Conservation (phyloP, 148 eudicot genomes). For the Dianthus caryophyllus region DNA sequence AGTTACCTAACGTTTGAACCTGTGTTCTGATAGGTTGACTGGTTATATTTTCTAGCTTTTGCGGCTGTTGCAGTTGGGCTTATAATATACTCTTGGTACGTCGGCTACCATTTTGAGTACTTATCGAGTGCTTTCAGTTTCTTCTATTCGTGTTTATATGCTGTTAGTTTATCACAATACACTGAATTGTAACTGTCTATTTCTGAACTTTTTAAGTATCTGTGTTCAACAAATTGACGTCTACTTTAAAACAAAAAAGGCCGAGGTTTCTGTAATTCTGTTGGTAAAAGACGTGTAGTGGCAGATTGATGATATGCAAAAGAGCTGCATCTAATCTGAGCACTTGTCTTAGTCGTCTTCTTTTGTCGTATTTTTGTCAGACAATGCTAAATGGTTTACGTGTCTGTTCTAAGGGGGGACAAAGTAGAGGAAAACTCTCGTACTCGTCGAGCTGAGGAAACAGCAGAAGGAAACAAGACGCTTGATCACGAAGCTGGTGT, state of each 20-base stretch:
- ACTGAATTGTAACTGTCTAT: background rate
- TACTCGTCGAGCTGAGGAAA: constrained; percentile 35
- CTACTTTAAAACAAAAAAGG: no score
- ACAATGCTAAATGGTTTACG: background rate
- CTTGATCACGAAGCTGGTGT: constrained; percentile 41
- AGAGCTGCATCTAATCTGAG: background rate
- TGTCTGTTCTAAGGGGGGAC: constrained; percentile 48
- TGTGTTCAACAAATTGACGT: no score
- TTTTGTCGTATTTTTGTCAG: background rate
- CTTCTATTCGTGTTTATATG: background rate
- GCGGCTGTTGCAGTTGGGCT: constrained; percentile 68
- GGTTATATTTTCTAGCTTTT: constrained; percentile 80
- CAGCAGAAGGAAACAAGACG: constrained; percentile 28
- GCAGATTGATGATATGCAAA: background rate
- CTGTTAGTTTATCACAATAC: background rate
- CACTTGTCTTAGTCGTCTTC: background rate
- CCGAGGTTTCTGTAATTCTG: no score
- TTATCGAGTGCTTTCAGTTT: background rate
- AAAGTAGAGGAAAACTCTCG: constrained; percentile 35
- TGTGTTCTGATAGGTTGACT: constrained; percentile 63
- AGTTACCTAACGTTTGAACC: constrained; percentile 6
- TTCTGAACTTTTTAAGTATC: no score
- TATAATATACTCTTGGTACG: constrained; percentile 71
- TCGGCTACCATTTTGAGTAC: background rate
- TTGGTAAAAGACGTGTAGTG: no score